These are phyloP conservation scores for Tolypocladium tropicale DNA, from an alignment of 2,329 filamentous ascomycete genomes.

Conservation along the genomic window DNA sequence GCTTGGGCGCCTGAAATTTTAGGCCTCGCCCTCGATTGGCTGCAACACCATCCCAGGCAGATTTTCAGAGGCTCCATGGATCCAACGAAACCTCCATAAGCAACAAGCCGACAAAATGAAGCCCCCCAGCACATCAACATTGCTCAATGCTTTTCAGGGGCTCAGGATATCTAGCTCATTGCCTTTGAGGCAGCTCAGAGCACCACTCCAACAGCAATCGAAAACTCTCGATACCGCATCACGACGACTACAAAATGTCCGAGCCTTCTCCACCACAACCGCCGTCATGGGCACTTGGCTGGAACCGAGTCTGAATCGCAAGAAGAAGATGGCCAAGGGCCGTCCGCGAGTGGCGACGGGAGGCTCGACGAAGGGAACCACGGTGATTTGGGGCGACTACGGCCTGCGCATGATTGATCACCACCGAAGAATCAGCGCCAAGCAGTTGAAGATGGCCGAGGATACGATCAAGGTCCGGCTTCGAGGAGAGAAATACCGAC, in stretches of 20 bases:
- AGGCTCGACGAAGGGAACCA: slow-evolving; percentile 85
- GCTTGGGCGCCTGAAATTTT: slow-evolving; percentile 11
- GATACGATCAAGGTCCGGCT: slow-evolving; percentile 86
- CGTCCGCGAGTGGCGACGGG: slow-evolving; percentile 81
- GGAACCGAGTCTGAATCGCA: slow-evolving; percentile 62
- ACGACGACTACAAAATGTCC: slow-evolving; percentile 34
- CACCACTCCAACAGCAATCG: slow-evolving; percentile 18
- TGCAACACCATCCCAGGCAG: slow-evolving; percentile 9
- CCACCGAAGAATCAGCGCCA: slow-evolving; percentile 79
- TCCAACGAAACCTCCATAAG: slow-evolving; percentile 7
- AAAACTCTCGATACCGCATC: slow-evolving; percentile 18
- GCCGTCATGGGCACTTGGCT: slow-evolving; percentile 63
- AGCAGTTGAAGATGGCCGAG: slow-evolving; percentile 81
- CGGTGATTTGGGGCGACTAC: slow-evolving; percentile 92
- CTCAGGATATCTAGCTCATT: slow-evolving; percentile 34
- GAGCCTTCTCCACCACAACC: slow-evolving; percentile 65
- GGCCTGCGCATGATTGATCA: slow-evolving; percentile 90
- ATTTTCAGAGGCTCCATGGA: slow-evolving; percentile 23
- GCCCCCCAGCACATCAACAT: slow-evolving; percentile 29
- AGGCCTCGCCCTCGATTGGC: slow-evolving; percentile 9
- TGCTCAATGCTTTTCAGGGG: slow-evolving; percentile 40
- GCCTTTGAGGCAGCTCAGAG: slow-evolving; percentile 26
- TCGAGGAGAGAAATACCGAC: slow-evolving; percentile 80
- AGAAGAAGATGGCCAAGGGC: slow-evolving; percentile 86
- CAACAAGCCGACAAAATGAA: slow-evolving; percentile 30